Evolutionary conservation across 495 filamentous ascomycete species (phyloP), one percentile per base, ranked within the genome.

Genomic region (Bathelium albidoporum): DNA sequence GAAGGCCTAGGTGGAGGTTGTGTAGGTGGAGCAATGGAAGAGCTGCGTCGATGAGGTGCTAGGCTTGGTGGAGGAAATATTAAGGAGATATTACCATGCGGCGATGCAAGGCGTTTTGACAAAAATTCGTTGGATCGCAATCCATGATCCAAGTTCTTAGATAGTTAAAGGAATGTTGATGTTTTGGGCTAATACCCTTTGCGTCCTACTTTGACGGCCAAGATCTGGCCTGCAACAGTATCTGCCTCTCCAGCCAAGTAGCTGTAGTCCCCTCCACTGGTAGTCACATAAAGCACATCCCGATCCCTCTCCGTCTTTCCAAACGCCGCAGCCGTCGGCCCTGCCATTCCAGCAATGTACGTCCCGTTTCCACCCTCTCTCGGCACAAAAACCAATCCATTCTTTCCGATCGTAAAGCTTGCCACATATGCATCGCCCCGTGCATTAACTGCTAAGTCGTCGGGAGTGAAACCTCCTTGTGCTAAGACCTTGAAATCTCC

Each of bases 391-490:
- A 29, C 49, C 9, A 55, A 5, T 10, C 49, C 49, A 55, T 55
- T 55, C 24, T 55, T 55, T n/a, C 49, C 49, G 29, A 55, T 55
- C 22, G 49, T 55, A 16, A 55, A 55, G 29, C 49, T 55, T 29
- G 49, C 20, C 5, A 55, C 49, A 16, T 55, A 55, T 2, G 49
- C 49, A 24, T 55, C 49, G 7, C 49, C 49, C 29, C 29, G 49
- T 11, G 49, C 26, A 55, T 55, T 24, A 24, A 55, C 24, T 2
- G 49, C 49, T n/a, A 55, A 24, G 2, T 55, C 49, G 24, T 55
- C 49, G 20, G 49, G 49, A 0, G 20, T 29, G 24, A 55, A 55
- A 11, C 49, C 49, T 55, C 49, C 49, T 55, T 55, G 9, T 28
- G 49, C 49, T 29, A 55, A 29, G 24, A 55, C 49, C 9, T n/a